Evolutionary conservation across 1,284 basidiomycete genomes (phyloP).

Genomic region (Trametes versicolor): DNA sequence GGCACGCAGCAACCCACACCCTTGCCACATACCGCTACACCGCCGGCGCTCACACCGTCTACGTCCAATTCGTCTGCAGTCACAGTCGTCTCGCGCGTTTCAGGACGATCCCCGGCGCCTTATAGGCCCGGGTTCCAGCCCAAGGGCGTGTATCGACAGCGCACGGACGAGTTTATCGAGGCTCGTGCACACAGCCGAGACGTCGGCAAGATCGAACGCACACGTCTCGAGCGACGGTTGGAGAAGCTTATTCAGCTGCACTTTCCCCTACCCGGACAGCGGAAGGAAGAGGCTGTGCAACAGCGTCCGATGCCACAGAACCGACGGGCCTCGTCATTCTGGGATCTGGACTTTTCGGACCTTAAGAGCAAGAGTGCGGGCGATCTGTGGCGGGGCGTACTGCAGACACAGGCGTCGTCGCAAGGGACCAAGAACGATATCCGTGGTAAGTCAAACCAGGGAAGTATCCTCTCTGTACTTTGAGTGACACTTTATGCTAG

Average conservation of each 20-base stretch:
- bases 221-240: constrained; percentile 81
- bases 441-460: constrained; percentile 56
- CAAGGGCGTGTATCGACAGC: constrained; percentile 72
- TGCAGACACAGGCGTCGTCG: constrained; percentile 51
- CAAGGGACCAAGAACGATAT: constrained; percentile 61
- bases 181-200: constrained; percentile 64
- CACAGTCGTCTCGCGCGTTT: constrained; percentile 33
- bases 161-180: constrained; percentile 83
- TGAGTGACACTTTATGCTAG: constrained; percentile 49
- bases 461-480: not conserved
- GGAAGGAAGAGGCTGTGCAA: constrained; percentile 38
- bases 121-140: constrained; percentile 89
- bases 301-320: constrained; percentile 38
- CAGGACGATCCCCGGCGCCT: constrained; percentile 54
- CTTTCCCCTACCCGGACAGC: constrained; percentile 62
- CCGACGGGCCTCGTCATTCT: constrained; percentile 70
- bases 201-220: constrained; percentile 78
- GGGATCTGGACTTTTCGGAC: constrained; percentile 66
- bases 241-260: constrained; percentile 89
- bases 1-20: constrained; percentile 16
- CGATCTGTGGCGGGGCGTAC: constrained; percentile 68
- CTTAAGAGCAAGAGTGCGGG: constrained; percentile 67
- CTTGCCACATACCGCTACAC: constrained; percentile 38
- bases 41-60: constrained; percentile 40
- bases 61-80: constrained; percentile 38